Evolutionary conservation across 140 eudicot species (phyloP).

Genomic region (Flaveria floridana): DNA sequence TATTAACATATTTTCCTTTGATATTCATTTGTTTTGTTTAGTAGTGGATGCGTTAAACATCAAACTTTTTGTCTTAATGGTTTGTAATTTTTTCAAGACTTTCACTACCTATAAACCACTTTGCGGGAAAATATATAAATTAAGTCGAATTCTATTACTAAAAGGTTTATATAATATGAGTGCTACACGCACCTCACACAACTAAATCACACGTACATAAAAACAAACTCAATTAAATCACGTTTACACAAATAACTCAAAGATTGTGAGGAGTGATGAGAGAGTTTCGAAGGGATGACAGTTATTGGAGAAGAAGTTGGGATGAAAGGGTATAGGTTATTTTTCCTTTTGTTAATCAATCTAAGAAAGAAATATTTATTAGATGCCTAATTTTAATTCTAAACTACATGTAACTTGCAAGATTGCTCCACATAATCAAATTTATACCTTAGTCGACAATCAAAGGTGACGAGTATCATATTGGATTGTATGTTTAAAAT

Average conservation of each 20-base stretch:
- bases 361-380: neutral
- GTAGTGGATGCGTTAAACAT: too few relatives aligned
- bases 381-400: neutral
- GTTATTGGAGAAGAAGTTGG: neutral
- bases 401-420: neutral
- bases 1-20: too few relatives aligned
- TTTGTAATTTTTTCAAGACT: too few relatives aligned
- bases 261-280: neutral
- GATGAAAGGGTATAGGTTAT: neutral
- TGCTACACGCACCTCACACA: neutral
- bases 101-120: too few relatives aligned
- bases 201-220: neutral
- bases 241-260: neutral
- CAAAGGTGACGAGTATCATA: neutral
- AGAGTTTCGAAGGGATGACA: too few relatives aligned
- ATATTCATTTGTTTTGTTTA: too few relatives aligned
- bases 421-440: neutral
- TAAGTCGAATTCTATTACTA: too few relatives aligned
- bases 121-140: neutral
- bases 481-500: neutral
- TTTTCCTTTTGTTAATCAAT: neutral
- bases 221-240: neutral
- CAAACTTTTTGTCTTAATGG: too few relatives aligned
- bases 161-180: neutral
- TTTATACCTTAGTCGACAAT: neutral